A percentile compares a stretch with the other conserved stretches of the same genome.
These are phyloP conservation scores for Lagenidium giganteum DNA, from an alignment of 352 stramenopile species.

Conservation along the genomic window DNA sequence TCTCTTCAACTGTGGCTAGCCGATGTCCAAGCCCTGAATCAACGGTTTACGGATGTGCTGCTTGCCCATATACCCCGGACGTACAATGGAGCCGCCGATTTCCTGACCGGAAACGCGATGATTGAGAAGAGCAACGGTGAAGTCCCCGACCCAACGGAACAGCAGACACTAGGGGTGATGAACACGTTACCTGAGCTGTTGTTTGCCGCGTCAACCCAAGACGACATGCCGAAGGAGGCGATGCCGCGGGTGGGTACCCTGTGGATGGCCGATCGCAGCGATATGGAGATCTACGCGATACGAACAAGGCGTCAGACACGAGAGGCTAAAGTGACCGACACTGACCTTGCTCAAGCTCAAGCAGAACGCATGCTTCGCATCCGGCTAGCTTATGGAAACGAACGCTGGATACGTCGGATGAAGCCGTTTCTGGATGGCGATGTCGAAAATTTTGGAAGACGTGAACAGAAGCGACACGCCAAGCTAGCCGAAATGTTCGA, in stretches of 20 bases:
- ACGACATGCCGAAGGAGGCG: too few relatives aligned
- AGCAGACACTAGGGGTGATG: too few relatives aligned
- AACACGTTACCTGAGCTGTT: too few relatives aligned
- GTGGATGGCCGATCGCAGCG: too few relatives aligned
- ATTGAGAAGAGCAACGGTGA: neutral
- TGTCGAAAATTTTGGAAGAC: neutral
- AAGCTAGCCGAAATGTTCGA: slow-evolving; percentile 5
- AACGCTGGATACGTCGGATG: neutral
- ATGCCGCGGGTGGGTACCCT: too few relatives aligned
- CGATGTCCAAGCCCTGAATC: neutral
- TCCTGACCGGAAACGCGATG: neutral
- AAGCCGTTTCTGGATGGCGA: neutral
- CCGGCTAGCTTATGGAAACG: neutral
- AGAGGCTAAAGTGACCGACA: too few relatives aligned
- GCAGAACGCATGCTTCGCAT: neutral
- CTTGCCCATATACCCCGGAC: slow-evolving; percentile 7
- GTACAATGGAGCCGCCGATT: slow-evolving; percentile 6
- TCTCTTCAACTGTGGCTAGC: slow-evolving; percentile 4
- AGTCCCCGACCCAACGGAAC: neutral
- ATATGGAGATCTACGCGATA: too few relatives aligned
- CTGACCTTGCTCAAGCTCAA: too few relatives aligned
- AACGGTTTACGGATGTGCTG: neutral
- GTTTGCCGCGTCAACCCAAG: too few relatives aligned
- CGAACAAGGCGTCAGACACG: too few relatives aligned
- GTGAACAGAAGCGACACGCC: neutral